Evolutionary conservation across 306 rosid species (phyloP), one percentile per base, ranked within the genome.

Genomic region (cucumber (Cucumis sativus)): DNA sequence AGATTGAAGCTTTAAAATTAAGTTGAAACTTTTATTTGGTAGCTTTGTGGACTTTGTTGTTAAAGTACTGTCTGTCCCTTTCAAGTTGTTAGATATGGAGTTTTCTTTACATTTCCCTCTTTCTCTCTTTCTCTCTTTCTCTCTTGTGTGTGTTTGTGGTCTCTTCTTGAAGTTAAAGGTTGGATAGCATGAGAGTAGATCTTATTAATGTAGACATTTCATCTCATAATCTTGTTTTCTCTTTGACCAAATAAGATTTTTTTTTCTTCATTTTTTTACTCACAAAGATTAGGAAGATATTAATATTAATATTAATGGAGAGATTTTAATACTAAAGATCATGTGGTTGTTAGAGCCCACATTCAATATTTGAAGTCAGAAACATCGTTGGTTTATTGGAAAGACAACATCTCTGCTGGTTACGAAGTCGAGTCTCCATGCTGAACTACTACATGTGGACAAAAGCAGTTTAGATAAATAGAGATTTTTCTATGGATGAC

Each of bases 21-120:
- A 41, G 52, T 21, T 18, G 18, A 35, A 67, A 52, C 2, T 18
- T 20, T 70, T 20, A 1, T 41, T 41, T 45, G 75, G 75, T 69
- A 45, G 59, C 76, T 49, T 25, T 4, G 18, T 28, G 56, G 28
- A 52, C 45, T 51, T 3, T 51, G 41, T 13, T 71, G 6, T 71
- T 15, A 23, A 71, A 23, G 25, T 23, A 49, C 23, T 47, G 23
- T 52, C 41, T 71, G 58, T 43, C 75, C 5, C 20, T 4, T 69
- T 69, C 75, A 43, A 7, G 57, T 40, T 7, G 76, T 71, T 71
- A 47, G 43, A 8, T 49, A 71, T 71, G 40, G 76, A 71, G 76
- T 71, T 71, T 71, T 49, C 76, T 71, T 71, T 71, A 71, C 76
- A 71, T 71, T 47, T 70, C 40, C 17, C 10, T 43, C 30, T 71